phyloP scores from a whole-genome alignment of 169 alveolate species.

The Eimeria maxima region DNA sequence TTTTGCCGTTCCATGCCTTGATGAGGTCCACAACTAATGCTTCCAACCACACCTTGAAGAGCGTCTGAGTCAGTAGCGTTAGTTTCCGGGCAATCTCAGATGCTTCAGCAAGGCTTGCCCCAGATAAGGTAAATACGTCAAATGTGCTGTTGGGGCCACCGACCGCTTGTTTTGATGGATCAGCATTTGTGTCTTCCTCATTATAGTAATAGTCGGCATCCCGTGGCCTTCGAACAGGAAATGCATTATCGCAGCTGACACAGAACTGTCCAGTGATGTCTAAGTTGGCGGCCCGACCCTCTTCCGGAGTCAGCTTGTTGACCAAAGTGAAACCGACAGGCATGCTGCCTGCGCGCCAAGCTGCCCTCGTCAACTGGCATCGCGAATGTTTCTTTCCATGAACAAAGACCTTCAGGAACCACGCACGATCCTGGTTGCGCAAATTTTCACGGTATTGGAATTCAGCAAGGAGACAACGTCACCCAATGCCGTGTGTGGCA shows the following conservation, averaged over 20 bases:
- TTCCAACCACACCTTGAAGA: conserved; percentile 80
- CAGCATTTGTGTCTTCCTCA: conserved; percentile 6
- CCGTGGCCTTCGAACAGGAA: conserved; percentile 48
- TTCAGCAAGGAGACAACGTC: conserved; percentile 42
- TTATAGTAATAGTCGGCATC: conserved; percentile 46
- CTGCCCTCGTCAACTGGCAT: conserved; percentile 82
- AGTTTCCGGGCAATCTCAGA: conserved; percentile 70
- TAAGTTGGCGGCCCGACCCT: conserved; percentile 61
- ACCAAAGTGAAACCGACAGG: conserved; percentile 82
- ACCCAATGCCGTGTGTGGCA: neutral
- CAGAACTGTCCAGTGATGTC: conserved; percentile 82
- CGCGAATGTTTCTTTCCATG: conserved; percentile 72
- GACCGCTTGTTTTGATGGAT: neutral
- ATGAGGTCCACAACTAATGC: conserved; percentile 78
- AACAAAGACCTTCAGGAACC: conserved; percentile 81
- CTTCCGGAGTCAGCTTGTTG: conserved; percentile 80
- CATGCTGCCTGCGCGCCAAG: conserved; percentile 79
- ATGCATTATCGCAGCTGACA: conserved; percentile 81
- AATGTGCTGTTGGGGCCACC: conserved; percentile 37
- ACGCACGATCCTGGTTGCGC: conserved; percentile 78
- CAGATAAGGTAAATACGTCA: conserved; percentile 76
- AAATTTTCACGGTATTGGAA: conserved; percentile 9
- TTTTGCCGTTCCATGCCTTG: conserved; percentile 59
- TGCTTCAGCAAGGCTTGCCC: conserved; percentile 77
- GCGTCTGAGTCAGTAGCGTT: conserved; percentile 76